Conservation (phyloP, 441 rosid genomes). For the Isatis lusitanica region DNA sequence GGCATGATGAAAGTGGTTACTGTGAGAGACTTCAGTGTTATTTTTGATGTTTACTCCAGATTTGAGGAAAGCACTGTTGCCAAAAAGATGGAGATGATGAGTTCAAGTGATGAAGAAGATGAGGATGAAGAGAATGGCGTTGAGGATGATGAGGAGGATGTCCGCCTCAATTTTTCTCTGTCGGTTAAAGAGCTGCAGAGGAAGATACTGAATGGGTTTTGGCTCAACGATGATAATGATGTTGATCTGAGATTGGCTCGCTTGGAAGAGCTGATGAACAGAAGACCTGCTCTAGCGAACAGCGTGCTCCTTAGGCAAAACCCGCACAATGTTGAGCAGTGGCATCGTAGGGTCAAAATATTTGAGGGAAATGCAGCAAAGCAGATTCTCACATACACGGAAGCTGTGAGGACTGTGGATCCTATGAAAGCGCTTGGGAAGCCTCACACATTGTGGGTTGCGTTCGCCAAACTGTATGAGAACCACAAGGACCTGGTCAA, state of each 20-base stretch:
- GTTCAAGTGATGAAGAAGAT: constrained; percentile 70
- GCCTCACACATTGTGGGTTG: constrained; percentile 90
- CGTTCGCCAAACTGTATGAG: constrained; percentile 87
- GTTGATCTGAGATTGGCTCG: constrained; percentile 82
- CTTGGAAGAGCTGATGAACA: constrained; percentile 67
- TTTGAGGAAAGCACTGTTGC: constrained; percentile 83
- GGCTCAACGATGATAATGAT: constrained; percentile 79
- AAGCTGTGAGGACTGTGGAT: constrained; percentile 90
- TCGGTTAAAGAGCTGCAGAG: constrained; percentile 62
- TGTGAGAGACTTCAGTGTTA: constrained; percentile 86
- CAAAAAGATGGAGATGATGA: constrained; percentile 65
- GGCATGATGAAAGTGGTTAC: constrained; percentile 94
- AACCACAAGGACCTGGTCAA: constrained; percentile 72
- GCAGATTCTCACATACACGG: constrained; percentile 88
- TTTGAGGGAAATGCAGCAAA: constrained; percentile 79
- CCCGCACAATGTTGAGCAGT: constrained; percentile 96
- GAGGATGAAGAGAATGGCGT: constrained; percentile 45
- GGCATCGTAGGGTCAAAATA: constrained; percentile 88
- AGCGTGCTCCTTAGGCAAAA: constrained; percentile 90
- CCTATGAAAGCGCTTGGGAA: constrained; percentile 94
- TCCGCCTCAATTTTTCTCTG: no score
- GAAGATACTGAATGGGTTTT: constrained; percentile 71
- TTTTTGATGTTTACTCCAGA: constrained; percentile 80
- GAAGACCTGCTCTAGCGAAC: constrained; percentile 88
- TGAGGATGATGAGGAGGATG: constrained; percentile 46